phyloP scores from a whole-genome alignment of 2,329 filamentous ascomycete species.

The Gyromitra esculenta region DNA sequence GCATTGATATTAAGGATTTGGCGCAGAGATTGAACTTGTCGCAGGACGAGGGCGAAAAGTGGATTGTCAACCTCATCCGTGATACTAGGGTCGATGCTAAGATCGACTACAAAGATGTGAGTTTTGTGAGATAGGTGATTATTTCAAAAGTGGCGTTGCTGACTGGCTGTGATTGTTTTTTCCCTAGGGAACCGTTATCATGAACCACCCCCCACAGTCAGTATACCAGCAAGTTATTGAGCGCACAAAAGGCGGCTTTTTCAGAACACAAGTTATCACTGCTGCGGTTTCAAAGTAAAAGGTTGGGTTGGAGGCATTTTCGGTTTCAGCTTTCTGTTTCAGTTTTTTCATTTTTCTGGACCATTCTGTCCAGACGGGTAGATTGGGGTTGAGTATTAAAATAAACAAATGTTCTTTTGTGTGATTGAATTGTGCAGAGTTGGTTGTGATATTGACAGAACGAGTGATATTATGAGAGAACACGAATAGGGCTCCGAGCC shows the following conservation, averaged over 20 bases:
- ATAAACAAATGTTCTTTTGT: constrained; percentile 30
- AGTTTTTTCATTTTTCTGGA: constrained; percentile 32
- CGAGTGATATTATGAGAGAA: not conserved
- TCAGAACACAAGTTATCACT: constrained; percentile 92
- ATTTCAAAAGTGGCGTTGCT: not conserved
- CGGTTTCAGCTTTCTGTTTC: constrained; percentile 39
- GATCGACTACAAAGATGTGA: constrained; percentile 90
- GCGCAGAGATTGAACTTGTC: constrained; percentile 89
- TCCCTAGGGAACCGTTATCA: constrained; percentile 82
- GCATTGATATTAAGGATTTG: constrained; percentile 97
- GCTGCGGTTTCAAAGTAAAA: constrained; percentile 65
- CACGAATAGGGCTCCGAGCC: constrained; percentile 8
- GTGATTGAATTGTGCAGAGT: not conserved
- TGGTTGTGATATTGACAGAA: not conserved
- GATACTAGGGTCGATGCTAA: constrained; percentile 98
- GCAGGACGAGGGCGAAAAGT: constrained; percentile 97
- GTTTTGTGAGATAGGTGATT: not conserved
- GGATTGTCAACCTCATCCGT: constrained; percentile 99
- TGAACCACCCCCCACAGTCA: constrained; percentile 98
- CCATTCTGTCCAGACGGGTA: constrained; percentile 21
- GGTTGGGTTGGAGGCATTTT: constrained; percentile 56
- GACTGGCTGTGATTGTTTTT: constrained; percentile 2
- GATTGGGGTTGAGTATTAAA: constrained; percentile 26
- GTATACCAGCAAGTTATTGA: constrained; percentile 99
- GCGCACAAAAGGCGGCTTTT: constrained; percentile 98